Conservation (phyloP, 2,329 filamentous ascomycete genomes). For the Diaporthe vaccinii region DNA sequence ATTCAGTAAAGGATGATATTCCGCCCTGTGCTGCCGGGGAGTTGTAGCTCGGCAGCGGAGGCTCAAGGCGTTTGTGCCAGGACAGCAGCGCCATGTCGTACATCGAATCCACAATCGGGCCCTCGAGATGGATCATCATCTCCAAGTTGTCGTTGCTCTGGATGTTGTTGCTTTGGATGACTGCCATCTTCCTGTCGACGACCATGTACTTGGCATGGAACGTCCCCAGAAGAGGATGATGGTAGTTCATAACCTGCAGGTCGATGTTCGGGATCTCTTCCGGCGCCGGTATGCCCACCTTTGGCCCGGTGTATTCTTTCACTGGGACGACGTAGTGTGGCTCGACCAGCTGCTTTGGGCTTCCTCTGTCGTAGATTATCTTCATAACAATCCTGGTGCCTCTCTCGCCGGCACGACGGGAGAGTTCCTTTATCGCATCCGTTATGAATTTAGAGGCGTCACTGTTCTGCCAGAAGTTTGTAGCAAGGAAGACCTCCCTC, state of each 20-base stretch:
- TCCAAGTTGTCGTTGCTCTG: conserved; percentile 84
- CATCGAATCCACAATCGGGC: conserved; percentile 80
- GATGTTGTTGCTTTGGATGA: conserved; percentile 85
- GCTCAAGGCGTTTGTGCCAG: conserved; percentile 75
- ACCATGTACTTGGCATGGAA: conserved; percentile 85
- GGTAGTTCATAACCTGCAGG: conserved; percentile 80
- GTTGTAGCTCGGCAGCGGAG: conserved; percentile 69
- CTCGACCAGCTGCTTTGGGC: conserved; percentile 73
- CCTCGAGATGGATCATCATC: conserved; percentile 84
- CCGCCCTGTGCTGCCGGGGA: conserved; percentile 59
- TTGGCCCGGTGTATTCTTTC: conserved; percentile 68
- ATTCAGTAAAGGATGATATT: conserved; percentile 45
- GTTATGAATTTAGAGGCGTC: conserved; percentile 77
- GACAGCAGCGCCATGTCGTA: conserved; percentile 82
- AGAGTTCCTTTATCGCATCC: conserved; percentile 78
- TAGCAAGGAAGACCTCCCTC: conserved; percentile 79
- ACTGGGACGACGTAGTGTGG: conserved; percentile 73
- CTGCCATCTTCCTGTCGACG: conserved; percentile 78
- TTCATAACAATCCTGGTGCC: conserved; percentile 75
- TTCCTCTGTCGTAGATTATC: conserved; percentile 81
- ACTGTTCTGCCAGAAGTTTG: conserved; percentile 82
- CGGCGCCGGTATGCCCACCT: conserved; percentile 71
- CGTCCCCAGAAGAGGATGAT: conserved; percentile 78
- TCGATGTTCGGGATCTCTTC: conserved; percentile 80
- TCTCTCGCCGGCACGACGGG: conserved; percentile 70